Evolutionary conservation across 495 filamentous ascomycete species (phyloP).

Genomic region (Penicillium canescens): DNA sequence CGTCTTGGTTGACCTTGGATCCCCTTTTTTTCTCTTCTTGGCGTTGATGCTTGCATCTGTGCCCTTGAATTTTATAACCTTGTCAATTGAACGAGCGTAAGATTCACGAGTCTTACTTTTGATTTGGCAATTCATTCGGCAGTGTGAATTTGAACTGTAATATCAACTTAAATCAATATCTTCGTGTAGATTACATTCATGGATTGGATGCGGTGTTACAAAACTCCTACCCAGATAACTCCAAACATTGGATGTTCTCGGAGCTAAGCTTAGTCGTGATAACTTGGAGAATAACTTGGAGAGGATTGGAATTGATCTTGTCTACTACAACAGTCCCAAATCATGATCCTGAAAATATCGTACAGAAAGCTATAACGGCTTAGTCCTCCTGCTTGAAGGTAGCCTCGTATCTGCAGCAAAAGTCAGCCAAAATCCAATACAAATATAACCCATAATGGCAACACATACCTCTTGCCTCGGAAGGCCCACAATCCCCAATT

Average conservation of each 20-base stretch:
- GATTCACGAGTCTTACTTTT: constrained; percentile 9
- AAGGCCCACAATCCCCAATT: constrained; percentile 98
- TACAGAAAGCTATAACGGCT: constrained; percentile 16
- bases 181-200: no score
- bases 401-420: constrained; percentile 42
- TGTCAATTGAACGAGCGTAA: constrained; percentile 10
- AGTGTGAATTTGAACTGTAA: not conserved
- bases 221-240: not conserved
- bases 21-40: not conserved
- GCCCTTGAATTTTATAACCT: constrained; percentile 7
- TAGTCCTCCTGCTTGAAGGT: constrained; percentile 27
- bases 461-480: constrained; percentile 87
- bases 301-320: constrained; percentile 6
- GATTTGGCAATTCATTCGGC: not conserved
- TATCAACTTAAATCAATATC: no score
- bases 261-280: not conserved
- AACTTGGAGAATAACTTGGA: constrained; percentile 5
- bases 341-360: constrained; percentile 15
- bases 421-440: constrained; percentile 4
- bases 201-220: not conserved
- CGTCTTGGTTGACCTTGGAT: constrained; percentile 13
- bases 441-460: constrained; percentile 3
- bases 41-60: constrained; percentile 13
- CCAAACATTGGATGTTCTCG: no score
- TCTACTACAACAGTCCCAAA: constrained; percentile 12